Conservation (phyloP, 345 rosid genomes). For the Turritis glabra region DNA sequence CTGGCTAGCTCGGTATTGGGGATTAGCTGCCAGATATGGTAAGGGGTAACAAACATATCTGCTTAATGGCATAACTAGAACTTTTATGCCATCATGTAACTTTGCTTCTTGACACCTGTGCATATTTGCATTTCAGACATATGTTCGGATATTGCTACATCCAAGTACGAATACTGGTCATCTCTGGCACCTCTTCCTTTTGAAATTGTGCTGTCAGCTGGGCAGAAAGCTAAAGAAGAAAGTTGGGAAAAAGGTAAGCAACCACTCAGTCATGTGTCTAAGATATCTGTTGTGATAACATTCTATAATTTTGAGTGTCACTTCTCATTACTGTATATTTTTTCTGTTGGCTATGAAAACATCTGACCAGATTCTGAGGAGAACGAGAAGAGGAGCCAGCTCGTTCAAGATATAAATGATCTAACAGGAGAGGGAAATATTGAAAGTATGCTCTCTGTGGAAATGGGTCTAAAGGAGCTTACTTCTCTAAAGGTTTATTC, state of each 20-base stretch:
- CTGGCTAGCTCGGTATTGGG: conserved; percentile 99
- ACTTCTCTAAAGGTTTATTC: conserved; percentile 74
- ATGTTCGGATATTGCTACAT: conserved; percentile 84
- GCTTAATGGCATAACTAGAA: not conserved
- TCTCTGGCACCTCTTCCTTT: conserved; percentile 97
- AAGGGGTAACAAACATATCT: conserved; percentile 30
- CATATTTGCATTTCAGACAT: conserved; percentile 58
- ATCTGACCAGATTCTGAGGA: conserved; percentile 57
- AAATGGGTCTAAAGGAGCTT: conserved; percentile 96
- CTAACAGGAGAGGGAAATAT: conserved; percentile 96
- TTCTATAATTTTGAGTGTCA: conserved; percentile 1
- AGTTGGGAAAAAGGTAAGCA: conserved; percentile 73
- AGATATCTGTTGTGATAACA: conserved; percentile 5
- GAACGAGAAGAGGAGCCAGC: conserved; percentile 68
- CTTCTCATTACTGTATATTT: conserved; percentile 9
- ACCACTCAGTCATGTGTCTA: conserved; percentile 16
- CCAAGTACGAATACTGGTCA: conserved; percentile 97
- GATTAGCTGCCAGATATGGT: conserved; percentile 93
- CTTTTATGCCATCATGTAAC: not conserved
- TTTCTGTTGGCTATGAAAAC: conserved; percentile 7
- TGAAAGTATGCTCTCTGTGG: conserved; percentile 97
- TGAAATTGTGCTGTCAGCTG: conserved; percentile 95
- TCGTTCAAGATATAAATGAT: conserved; percentile 75
- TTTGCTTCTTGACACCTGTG: conserved; percentile 19
- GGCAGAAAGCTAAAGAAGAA: conserved; percentile 94